phyloP scores from a whole-genome alignment of 208 protist genomes.

The Herpetomonas samuelpessoai region DNA sequence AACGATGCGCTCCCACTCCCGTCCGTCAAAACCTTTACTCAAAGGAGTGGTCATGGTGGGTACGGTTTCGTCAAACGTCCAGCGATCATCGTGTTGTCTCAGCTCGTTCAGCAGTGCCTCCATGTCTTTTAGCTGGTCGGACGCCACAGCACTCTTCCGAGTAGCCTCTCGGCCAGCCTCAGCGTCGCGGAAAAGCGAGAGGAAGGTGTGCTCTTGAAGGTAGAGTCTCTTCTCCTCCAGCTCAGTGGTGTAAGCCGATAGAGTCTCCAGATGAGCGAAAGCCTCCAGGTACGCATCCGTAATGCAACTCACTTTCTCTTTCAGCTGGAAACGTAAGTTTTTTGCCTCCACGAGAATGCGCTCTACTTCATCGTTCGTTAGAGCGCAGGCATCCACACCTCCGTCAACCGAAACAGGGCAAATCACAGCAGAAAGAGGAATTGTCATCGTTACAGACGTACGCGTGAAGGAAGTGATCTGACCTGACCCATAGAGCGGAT shows the following conservation, averaged over 20 bases:
- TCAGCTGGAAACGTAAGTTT: conserved; percentile 35
- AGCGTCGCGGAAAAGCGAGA: conserved; percentile 16
- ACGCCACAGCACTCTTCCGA: too few relatives aligned
- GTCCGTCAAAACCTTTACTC: conserved; percentile 24
- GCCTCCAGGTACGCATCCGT: conserved; percentile 18
- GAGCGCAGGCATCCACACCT: conserved; percentile 36
- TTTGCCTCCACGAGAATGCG: conserved; percentile 29
- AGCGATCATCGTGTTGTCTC: conserved; percentile 33
- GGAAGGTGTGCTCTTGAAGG: conserved; percentile 41
- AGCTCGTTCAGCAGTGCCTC: conserved; percentile 33
- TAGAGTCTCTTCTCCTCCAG: conserved; percentile 53
- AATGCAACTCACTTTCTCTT: conserved; percentile 20
- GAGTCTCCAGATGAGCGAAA: conserved; percentile 35
- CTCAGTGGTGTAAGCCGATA: conserved; percentile 47
- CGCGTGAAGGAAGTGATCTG: conserved; percentile 60
- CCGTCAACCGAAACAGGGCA: conserved; percentile 42
- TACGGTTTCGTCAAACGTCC: conserved; percentile 18
- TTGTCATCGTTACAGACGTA: conserved; percentile 44
- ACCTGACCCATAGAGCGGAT: conserved; percentile 12
- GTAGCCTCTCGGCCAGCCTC: conserved; percentile 1
- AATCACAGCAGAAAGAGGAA: conserved; percentile 55
- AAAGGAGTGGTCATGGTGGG: conserved; percentile 30
- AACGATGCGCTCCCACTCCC: conserved; percentile 29
- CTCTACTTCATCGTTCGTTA: conserved; percentile 57
- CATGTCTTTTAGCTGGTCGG: too few relatives aligned